phyloP scores from a whole-genome alignment of 2,329 filamentous ascomycete species.

The Leptosphaerulina australis region DNA sequence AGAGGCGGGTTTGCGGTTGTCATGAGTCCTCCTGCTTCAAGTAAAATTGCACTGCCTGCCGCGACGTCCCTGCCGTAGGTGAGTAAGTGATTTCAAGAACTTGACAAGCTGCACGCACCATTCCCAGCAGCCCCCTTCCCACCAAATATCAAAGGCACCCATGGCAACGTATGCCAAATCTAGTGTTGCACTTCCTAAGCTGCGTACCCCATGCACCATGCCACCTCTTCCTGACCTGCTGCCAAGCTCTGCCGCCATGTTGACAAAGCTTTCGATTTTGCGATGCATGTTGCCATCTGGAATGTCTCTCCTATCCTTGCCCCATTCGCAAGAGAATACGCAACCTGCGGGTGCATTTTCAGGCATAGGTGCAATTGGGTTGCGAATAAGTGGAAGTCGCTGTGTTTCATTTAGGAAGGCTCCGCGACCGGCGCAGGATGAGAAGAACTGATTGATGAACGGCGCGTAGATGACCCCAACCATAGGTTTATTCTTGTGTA shows the following conservation, averaged over 20 bases:
- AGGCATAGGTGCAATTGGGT: slow-evolving; percentile 68
- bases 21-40: slow-evolving; percentile 75
- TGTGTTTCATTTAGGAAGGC: slow-evolving; percentile 72
- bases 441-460: slow-evolving; percentile 71
- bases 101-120: slow-evolving; percentile 59
- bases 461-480: slow-evolving; percentile 77
- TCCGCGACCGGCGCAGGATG: slow-evolving; percentile 68
- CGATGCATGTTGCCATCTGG: slow-evolving; percentile 71
- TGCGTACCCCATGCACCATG: slow-evolving; percentile 79
- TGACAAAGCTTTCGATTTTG: slow-evolving; percentile 77
- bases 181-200: slow-evolving; percentile 73
- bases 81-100: not conserved
- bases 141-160: slow-evolving; percentile 80
- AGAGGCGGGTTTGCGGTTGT: slow-evolving; percentile 75
- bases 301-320: slow-evolving; percentile 72
- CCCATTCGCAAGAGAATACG: slow-evolving; percentile 78
- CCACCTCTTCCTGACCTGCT: slow-evolving; percentile 70
- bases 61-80: slow-evolving; percentile 68
- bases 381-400: slow-evolving; percentile 66
- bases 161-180: slow-evolving; percentile 78
- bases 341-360: slow-evolving; percentile 69
- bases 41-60: slow-evolving; percentile 73
- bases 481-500: slow-evolving; percentile 63
- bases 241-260: slow-evolving; percentile 71
- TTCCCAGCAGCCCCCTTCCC: slow-evolving; percentile 82